Percentiles rank a stretch among this genome's conserved stretches.
These are phyloP conservation scores for Stagonosporopsis chrysanthemi DNA, from an alignment of 2,329 filamentous ascomycete genomes.

Conservation along the genomic window DNA sequence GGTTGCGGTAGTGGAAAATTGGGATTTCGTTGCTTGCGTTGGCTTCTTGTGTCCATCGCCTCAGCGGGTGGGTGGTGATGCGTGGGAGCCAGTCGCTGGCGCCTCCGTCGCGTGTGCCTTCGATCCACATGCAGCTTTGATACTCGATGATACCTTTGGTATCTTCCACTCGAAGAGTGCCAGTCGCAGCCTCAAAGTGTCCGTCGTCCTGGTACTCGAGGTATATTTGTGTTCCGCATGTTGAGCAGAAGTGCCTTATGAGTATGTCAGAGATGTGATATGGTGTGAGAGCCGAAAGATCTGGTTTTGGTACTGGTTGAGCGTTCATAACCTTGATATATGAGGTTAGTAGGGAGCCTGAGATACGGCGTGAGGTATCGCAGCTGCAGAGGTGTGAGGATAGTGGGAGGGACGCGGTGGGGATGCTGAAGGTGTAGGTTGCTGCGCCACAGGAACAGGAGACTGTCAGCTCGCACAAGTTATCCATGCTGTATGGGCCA, in stretches of 20 bases:
- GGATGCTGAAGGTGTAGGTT: slow-evolving; percentile 49
- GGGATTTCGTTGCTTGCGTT: slow-evolving; percentile 3
- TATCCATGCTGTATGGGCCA: slow-evolving; percentile 3
- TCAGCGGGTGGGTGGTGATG: slow-evolving; percentile 33
- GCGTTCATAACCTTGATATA: slow-evolving; percentile 47
- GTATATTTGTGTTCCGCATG: slow-evolving; percentile 57
- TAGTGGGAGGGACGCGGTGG: slow-evolving; percentile 51
- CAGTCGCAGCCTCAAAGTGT: slow-evolving; percentile 52
- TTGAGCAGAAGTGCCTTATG: slow-evolving; percentile 53
- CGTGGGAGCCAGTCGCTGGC: slow-evolving; percentile 56
- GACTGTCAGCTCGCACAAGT: slow-evolving; percentile 33
- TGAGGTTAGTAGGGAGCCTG: slow-evolving; percentile 55
- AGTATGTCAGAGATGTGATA: slow-evolving; percentile 51
- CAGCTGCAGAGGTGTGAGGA: slow-evolving; percentile 58
- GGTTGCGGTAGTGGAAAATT: background rate
- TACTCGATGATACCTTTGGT: slow-evolving; percentile 40
- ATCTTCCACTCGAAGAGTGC: slow-evolving; percentile 47
- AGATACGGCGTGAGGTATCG: slow-evolving; percentile 58
- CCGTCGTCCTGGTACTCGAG: slow-evolving; percentile 41
- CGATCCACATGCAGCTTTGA: slow-evolving; percentile 56
- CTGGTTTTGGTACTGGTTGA: slow-evolving; percentile 24
- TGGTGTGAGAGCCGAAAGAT: slow-evolving; percentile 34
- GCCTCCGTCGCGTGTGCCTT: slow-evolving; percentile 62
- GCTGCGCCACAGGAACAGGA: slow-evolving; percentile 56
- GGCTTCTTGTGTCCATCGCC: slow-evolving; percentile 28